Evolutionary conservation across 805 yeast genomes (phyloP), one percentile per base, ranked within the genome.

Genomic region (Isabelozyma gotoi): DNA sequence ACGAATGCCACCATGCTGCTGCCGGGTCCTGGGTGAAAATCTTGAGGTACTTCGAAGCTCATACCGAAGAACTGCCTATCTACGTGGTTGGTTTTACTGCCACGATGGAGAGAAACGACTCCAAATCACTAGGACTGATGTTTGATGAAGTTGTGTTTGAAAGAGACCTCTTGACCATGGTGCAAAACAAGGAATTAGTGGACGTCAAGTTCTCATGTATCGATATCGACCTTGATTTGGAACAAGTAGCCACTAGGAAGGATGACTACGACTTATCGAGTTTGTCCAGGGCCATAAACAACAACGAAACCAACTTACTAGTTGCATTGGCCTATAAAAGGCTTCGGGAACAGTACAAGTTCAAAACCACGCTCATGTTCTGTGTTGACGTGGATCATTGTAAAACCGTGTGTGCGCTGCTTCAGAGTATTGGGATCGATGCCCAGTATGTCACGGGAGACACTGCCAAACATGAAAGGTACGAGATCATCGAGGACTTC

Each of bases 1-100:
- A 91, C 63, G 98, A 91, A 60, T 95, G 96, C 33, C 98, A 91
- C 57, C 97, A 91, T 62, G 84, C 96, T 0, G 85, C 87, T 1
- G 89, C 96, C 0, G 57, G 61, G 12, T 73, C 90, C 1, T 92
- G 91, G 68, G 36, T 64, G 14, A 71, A 73, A 21, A 72, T 90
- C 1, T 59, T 88, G 41, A 59, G 69, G 3, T 73, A 87, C 54
- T 88, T 91, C 53, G 68, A 69, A 0, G 83, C 84, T 6, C 52
- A 61, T 33, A 53, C 56, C 1, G 50, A 65, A 0, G 59, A 67
- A 0, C 67, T 80, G 44, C 63, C 65, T 0, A 71, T 84, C 2
- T 77, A 81, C 1, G 78, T 88, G 0, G 69, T 88, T 12, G 97
- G 98, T 2, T 88, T 92, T 51, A 84, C 96, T 11, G 98, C 97